Conservation (phyloP, 1,284 basidiomycete species). For the Calocybe gambosa region DNA sequence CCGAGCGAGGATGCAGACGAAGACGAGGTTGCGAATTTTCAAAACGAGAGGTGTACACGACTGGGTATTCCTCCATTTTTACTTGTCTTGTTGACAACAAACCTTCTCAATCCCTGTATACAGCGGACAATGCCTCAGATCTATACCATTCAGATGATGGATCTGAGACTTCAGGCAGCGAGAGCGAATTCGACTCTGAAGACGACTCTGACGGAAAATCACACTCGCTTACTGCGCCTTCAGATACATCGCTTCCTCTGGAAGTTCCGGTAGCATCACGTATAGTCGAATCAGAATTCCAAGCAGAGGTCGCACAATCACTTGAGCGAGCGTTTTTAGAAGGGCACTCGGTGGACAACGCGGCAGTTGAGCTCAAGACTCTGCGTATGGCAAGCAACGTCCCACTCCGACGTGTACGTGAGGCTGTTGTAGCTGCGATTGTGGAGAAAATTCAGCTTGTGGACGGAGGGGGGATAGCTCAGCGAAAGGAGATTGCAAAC, state of each 20-base stretch:
- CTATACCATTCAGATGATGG: slow-evolving; percentile 53
- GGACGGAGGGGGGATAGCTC: slow-evolving; percentile 43
- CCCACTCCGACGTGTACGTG: slow-evolving; percentile 68
- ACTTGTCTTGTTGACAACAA: slow-evolving; percentile 1
- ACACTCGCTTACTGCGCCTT: slow-evolving; percentile 30
- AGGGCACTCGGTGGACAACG: slow-evolving; percentile 86
- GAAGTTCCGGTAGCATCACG: slow-evolving; percentile 26
- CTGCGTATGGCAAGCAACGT: slow-evolving; percentile 93
- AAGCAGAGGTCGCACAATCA: slow-evolving; percentile 70
- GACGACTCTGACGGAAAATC: slow-evolving; percentile 29
- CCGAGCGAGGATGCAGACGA: slow-evolving; percentile 56
- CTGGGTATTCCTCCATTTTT: slow-evolving; percentile 41
- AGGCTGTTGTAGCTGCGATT: slow-evolving; percentile 70
- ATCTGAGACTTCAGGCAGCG: slow-evolving; percentile 34
- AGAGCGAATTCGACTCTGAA: slow-evolving; percentile 26
- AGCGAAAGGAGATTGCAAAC: slow-evolving; percentile 54
- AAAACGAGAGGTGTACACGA: slow-evolving; percentile 65
- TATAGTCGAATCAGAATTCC: slow-evolving; percentile 68
- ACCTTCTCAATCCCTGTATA: slow-evolving; percentile 1
- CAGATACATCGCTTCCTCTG: slow-evolving; percentile 33
- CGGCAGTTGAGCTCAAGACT: slow-evolving; percentile 89
- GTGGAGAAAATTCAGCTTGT: slow-evolving; percentile 61
- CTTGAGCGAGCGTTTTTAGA: slow-evolving; percentile 89
- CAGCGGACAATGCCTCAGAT: slow-evolving; percentile 60
- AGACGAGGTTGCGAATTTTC: slow-evolving; percentile 51